phyloP scores from a whole-genome alignment of 768 basidiomycete genomes.

The Amyloporia xantha region DNA sequence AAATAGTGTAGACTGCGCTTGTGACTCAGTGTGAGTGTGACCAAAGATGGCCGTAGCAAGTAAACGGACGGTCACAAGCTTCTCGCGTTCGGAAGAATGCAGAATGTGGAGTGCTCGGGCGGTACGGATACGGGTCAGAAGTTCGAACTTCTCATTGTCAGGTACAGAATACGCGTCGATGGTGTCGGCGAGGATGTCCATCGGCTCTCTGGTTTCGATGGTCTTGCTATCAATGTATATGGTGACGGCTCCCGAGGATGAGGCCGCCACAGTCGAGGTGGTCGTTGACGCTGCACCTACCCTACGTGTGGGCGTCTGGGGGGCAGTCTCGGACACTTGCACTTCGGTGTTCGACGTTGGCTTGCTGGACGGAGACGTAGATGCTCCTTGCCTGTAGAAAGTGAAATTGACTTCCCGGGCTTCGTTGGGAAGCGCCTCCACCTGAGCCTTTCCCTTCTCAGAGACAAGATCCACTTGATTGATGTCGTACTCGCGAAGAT shows the following conservation, averaged over 20 bases:
- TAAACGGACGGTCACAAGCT: constrained; percentile 74
- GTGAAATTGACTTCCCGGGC: constrained; percentile 76
- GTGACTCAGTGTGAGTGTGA: constrained; percentile 75
- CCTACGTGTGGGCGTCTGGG: constrained; percentile 45
- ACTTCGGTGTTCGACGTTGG: constrained; percentile 40
- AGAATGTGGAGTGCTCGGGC: constrained; percentile 61
- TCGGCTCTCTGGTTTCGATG: constrained; percentile 54
- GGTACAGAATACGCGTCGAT: constrained; percentile 65
- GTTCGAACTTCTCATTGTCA: constrained; percentile 79
- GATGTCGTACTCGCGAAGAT: constrained; percentile 73
- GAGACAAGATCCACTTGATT: constrained; percentile 69
- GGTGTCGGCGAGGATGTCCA: constrained; percentile 71
- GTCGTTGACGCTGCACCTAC: constrained; percentile 24
- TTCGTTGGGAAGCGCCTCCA: constrained; percentile 62
- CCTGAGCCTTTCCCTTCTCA: constrained; percentile 40
- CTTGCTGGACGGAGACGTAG: constrained; percentile 19
- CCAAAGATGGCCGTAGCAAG: constrained; percentile 89
- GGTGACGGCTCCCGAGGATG: constrained; percentile 42
- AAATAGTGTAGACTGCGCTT: constrained; percentile 77
- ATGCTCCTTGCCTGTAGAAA: constrained; percentile 63
- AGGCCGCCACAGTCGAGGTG: constrained; percentile 25
- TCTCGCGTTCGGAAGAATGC: constrained; percentile 59
- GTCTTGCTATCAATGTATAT: constrained; percentile 59
- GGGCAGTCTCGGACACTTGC: constrained; percentile 33
- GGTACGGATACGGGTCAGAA: constrained; percentile 79